These are phyloP conservation scores for Gracilaria vermiculophylla DNA, from an alignment of 23 red algal genomes.

Conservation along the genomic window DNA sequence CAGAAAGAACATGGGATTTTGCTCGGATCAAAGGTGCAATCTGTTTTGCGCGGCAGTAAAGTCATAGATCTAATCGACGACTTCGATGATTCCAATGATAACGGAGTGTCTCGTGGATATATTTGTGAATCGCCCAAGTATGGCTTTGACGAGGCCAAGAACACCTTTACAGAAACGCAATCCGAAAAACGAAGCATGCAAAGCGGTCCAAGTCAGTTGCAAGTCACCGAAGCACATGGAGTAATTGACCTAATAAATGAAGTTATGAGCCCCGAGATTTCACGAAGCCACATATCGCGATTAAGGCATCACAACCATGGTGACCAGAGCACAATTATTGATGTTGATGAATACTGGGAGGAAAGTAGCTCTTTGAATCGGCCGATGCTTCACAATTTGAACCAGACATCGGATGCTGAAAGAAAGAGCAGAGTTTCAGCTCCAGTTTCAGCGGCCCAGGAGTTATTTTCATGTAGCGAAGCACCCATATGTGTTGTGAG, in stretches of 20 bases:
- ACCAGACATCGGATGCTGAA: neutral
- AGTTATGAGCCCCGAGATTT: neutral
- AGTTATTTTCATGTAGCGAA: neutral
- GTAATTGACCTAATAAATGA: neutral
- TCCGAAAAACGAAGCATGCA: neutral
- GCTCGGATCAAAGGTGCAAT: neutral
- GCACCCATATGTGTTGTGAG: neutral
- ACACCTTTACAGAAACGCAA: neutral
- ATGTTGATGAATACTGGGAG: neutral
- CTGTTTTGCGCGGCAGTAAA: neutral
- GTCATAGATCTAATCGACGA: neutral
- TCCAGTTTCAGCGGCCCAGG: neutral
- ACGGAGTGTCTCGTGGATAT: neutral
- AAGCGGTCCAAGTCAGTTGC: neutral
- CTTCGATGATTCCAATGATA: neutral
- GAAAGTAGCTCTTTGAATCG: neutral
- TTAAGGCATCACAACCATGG: neutral
- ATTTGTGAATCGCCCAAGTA: neutral
- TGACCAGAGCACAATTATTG: neutral
- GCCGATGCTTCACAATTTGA: neutral
- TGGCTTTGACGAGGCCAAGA: neutral
- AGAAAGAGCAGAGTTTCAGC: neutral
- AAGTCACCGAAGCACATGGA: neutral
- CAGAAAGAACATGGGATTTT: neutral
- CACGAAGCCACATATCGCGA: neutral